Evolutionary conservation across 192 early-diverging fungal genomes (phyloP).

Genomic region (Geosiphon pyriformis): DNA sequence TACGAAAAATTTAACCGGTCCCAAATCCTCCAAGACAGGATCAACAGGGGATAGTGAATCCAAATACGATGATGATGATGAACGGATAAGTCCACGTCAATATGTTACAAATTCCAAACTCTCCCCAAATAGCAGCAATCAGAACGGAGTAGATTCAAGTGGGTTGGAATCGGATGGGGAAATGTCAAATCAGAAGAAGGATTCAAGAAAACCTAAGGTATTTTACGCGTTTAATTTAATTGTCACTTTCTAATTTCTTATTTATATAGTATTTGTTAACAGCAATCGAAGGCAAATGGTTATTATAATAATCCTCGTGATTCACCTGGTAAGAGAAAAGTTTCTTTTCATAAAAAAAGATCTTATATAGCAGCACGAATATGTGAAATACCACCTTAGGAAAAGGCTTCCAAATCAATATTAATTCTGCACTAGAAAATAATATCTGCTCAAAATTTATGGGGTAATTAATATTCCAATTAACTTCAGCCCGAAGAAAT

Average conservation of each 20-base stretch:
- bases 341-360: too few species aligned
- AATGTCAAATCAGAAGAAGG: slow-evolving; percentile 8
- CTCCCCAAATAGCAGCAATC: not conserved
- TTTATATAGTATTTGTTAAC: not conserved
- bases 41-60: slow-evolving; percentile 24
- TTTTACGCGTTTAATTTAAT: not conserved
- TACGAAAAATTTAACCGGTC: not conserved
- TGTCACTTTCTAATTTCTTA: not conserved
- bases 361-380: too few species aligned
- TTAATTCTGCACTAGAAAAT: too few species aligned
- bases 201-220: slow-evolving; percentile 17
- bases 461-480: too few species aligned
- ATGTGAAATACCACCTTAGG: too few species aligned
- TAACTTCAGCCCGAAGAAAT: slow-evolving; percentile 30
- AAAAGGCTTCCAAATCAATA: too few species aligned
- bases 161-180: slow-evolving; percentile 13
- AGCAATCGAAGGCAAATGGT: slow-evolving; percentile 14
- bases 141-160: slow-evolving; percentile 13
- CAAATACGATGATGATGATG: slow-evolving; percentile 15
- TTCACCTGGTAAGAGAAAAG: not conserved
- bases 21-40: not conserved
- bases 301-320: slow-evolving; percentile 9
- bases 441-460: too few species aligned
- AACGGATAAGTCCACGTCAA: not conserved
- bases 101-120: slow-evolving; percentile 4